Conservation (phyloP, 2,329 filamentous ascomycete species). For the Colletotrichum neosansevieriae region DNA sequence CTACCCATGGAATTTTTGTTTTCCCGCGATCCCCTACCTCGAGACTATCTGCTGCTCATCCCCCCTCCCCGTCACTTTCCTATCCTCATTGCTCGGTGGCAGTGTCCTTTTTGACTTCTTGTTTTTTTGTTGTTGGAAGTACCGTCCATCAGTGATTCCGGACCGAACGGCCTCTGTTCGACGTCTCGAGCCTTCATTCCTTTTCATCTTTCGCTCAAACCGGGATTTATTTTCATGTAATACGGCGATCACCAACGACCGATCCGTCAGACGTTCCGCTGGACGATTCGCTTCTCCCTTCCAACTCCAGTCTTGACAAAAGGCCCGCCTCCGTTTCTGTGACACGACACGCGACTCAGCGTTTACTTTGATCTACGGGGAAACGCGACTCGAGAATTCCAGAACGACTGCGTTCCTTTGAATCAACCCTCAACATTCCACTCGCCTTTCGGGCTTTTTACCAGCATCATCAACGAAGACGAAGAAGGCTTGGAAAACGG, state of each 20-base stretch:
- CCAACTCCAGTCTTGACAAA: not conserved
- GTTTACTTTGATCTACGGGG: too few relatives aligned
- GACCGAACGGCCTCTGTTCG: not conserved
- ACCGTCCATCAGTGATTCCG: not conserved
- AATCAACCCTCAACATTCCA: too few relatives aligned
- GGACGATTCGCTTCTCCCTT: not conserved
- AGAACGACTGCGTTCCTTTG: not conserved
- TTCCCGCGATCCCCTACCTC: slow-evolving; percentile 2
- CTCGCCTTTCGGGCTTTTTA: not conserved
- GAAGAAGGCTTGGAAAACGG: not conserved
- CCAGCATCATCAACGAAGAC: not conserved
- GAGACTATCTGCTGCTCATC: not conserved
- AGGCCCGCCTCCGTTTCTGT: not conserved
- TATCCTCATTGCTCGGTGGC: not conserved
- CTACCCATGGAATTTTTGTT: not conserved
- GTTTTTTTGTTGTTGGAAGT: not conserved
- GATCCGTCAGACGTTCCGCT: not conserved
- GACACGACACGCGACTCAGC: slow-evolving; percentile 8
- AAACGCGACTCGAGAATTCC: not conserved
- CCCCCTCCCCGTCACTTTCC: not conserved
- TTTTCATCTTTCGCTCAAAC: not conserved
- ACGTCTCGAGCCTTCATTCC: not conserved
- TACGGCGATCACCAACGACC: not conserved
- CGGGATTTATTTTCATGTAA: not conserved
- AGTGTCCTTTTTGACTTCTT: not conserved